Conservation (phyloP, 1,139 yeast species). For the Sugiyamaella japonica region DNA sequence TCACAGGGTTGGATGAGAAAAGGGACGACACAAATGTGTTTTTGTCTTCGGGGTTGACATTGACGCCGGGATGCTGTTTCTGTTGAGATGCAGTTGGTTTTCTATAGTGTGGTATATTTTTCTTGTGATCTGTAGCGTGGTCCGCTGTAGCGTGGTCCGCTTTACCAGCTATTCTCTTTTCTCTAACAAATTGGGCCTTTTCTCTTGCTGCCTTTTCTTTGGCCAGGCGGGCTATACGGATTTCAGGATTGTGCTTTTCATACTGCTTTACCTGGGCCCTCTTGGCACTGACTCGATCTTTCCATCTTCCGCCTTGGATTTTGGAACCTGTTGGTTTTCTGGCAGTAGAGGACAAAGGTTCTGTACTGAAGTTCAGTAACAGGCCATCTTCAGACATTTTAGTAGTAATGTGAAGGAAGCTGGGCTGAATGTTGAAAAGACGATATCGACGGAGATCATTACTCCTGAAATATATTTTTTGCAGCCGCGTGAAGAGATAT, state of each 20-base stretch:
- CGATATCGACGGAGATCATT: background rate
- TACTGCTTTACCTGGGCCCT: conserved; percentile 30
- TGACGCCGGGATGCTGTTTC: conserved; percentile 12
- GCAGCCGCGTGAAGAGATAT: background rate
- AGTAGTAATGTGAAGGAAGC: background rate
- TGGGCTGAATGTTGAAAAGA: too few relatives aligned
- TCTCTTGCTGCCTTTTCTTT: conserved; percentile 7
- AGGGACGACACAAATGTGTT: conserved; percentile 78
- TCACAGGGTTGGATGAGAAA: conserved; percentile 64
- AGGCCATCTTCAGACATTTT: conserved; percentile 54
- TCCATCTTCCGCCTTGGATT: conserved; percentile 75
- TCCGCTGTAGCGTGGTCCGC: too few relatives aligned
- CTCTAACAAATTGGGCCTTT: conserved; percentile 6
- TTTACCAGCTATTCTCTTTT: conserved; percentile 1
- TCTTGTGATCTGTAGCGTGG: too few relatives aligned
- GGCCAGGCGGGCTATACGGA: conserved; percentile 11
- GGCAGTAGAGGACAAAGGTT: conserved; percentile 31
- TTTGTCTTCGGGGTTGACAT: conserved; percentile 26
- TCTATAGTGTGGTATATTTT: background rate
- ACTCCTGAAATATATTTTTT: background rate
- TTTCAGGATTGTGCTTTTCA: conserved; percentile 17
- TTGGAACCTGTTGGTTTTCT: conserved; percentile 21
- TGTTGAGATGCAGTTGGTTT: conserved; percentile 11
- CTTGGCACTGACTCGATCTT: conserved; percentile 61
- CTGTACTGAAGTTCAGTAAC: conserved; percentile 60